Percentiles rank a stretch among this genome's conserved stretches.
These are phyloP conservation scores for Lichtheimia hyalospora DNA, from an alignment of 371 early-diverging fungal genomes.

Conservation along the genomic window DNA sequence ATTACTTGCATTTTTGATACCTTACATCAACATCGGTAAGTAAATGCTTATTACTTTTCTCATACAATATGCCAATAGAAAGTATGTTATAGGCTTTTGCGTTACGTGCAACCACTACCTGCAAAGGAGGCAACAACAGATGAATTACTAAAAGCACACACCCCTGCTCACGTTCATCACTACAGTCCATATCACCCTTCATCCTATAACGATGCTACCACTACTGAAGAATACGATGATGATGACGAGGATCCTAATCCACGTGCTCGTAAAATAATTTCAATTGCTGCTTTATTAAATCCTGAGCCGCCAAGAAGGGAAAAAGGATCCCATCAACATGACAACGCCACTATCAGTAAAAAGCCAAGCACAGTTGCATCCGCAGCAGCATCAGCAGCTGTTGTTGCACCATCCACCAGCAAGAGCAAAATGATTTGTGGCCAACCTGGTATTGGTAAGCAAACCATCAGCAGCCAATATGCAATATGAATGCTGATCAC, in stretches of 20 bases:
- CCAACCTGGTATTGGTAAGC: constrained; percentile 47
- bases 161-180: constrained; percentile 53
- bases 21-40: constrained; percentile 39
- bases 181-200: constrained; percentile 31
- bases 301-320: neutral
- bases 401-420: constrained; percentile 41
- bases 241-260: constrained; percentile 12
- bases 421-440: constrained; percentile 56
- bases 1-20: constrained; percentile 38
- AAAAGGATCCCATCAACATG: constrained; percentile 5
- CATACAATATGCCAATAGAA: neutral
- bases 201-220: neutral
- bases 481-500: neutral
- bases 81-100: constrained; percentile 31
- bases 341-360: constrained; percentile 11
- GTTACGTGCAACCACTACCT: constrained; percentile 50
- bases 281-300: constrained; percentile 36
- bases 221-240: constrained; percentile 6
- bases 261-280: constrained; percentile 31
- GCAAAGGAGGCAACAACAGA: constrained; percentile 50
- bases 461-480: neutral
- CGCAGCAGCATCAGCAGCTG: constrained; percentile 29
- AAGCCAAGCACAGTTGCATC: constrained; percentile 13
- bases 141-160: constrained; percentile 54
- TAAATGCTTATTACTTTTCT: neutral